Evolutionary conservation across 1,139 yeast species (phyloP).

Genomic region (Pichia sp.): DNA sequence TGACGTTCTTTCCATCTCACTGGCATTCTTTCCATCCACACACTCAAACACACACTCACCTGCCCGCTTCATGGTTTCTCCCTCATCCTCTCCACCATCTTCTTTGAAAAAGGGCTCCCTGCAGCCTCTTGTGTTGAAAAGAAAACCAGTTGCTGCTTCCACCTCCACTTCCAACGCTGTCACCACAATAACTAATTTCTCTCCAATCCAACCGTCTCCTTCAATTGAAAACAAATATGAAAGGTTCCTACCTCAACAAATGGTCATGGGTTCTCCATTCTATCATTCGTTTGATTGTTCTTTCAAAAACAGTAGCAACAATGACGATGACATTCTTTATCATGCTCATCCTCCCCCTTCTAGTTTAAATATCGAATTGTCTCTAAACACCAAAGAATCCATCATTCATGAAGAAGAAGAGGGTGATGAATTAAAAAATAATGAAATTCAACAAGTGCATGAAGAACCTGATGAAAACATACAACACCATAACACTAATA

Average conservation of each 20-base stretch:
- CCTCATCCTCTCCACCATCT: background rate
- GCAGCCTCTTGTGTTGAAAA: background rate
- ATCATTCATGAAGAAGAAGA: background rate
- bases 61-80: background rate
- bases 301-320: background rate
- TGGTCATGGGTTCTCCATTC: conserved; percentile 63
- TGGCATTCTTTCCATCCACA: too few relatives aligned
- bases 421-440: background rate
- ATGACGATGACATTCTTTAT: background rate
- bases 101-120: background rate
- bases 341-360: background rate
- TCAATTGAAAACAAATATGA: conserved; percentile 49
- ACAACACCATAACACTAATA: too few relatives aligned
- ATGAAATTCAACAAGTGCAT: too few relatives aligned
- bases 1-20: too few relatives aligned
- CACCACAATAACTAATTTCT: background rate
- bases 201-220: conserved; percentile 23
- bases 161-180: too few relatives aligned
- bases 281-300: conserved; percentile 33
- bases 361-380: background rate
- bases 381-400: background rate
- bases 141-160: background rate
- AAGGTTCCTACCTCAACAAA: conserved; percentile 65
- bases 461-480: background rate
- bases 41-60: background rate